Evolutionary conservation across 805 yeast species (phyloP).

Genomic region (Nakazawaea pomicola): DNA sequence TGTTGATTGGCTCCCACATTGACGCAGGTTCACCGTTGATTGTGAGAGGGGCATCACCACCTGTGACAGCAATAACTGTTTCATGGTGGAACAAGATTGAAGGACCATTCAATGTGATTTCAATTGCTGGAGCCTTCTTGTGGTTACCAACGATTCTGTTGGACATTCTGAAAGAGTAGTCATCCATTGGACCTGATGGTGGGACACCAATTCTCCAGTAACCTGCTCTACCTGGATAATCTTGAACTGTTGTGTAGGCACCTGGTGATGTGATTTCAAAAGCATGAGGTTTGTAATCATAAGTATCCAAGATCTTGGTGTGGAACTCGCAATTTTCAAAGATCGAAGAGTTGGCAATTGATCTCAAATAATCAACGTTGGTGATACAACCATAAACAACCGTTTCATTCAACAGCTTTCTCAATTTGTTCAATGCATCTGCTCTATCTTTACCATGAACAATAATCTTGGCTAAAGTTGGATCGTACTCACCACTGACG

Average conservation of each 20-base stretch:
- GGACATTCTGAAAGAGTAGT: conserved; percentile 83
- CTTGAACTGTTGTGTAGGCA: conserved; percentile 94
- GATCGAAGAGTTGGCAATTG: conserved; percentile 79
- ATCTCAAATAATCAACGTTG: conserved; percentile 82
- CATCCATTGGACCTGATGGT: conserved; percentile 98
- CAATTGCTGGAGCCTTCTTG: conserved; percentile 80
- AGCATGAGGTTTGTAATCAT: conserved; percentile 74
- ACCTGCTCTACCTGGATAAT: conserved; percentile 87
- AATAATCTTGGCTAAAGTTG: conserved; percentile 92
- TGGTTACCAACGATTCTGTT: conserved; percentile 89
- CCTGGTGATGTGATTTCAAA: conserved; percentile 87
- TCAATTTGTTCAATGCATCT: conserved; percentile 75
- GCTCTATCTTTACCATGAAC: conserved; percentile 88
- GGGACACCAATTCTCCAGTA: conserved; percentile 94
- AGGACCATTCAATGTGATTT: conserved; percentile 86
- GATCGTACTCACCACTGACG: conserved; percentile 91
- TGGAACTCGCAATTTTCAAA: conserved; percentile 80
- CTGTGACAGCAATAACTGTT: conserved; percentile 75
- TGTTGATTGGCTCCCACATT: conserved; percentile 69
- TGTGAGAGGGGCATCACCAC: conserved; percentile 70
- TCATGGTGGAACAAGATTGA: conserved; percentile 78
- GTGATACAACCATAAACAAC: conserved; percentile 84
- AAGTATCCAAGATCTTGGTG: conserved; percentile 83
- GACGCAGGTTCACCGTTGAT: conserved; percentile 53
- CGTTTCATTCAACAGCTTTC: conserved; percentile 81